Percentiles rank a stretch among this genome's conserved stretches.
phyloP scores from a whole-genome alignment of 139 green algal species.

The Coelastrella sp. region DNA sequence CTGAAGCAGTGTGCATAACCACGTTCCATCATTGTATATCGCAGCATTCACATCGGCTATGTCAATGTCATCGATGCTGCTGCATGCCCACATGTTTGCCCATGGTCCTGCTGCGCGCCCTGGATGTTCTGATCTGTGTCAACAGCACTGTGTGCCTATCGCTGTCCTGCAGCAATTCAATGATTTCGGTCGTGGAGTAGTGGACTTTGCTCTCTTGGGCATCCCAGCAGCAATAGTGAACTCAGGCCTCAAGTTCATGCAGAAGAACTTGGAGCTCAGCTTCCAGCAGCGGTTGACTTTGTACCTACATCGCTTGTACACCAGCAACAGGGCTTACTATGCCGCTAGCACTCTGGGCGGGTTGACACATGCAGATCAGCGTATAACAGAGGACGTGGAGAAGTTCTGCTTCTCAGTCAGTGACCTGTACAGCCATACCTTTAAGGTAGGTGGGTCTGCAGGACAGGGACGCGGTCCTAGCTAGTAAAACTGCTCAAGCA shows the following conservation, averaged over 20 bases:
- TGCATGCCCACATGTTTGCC: too few species aligned
- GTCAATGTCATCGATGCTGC: too few species aligned
- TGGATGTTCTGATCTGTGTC: not conserved
- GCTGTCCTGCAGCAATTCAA: slow-evolving; percentile 60
- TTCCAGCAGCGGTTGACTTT: slow-evolving; percentile 78
- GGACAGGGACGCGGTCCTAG: too few species aligned
- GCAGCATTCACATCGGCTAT: too few species aligned
- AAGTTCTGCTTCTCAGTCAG: slow-evolving; percentile 88
- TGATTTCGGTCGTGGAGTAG: slow-evolving; percentile 64
- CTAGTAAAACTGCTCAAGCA: too few species aligned
- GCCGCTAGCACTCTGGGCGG: slow-evolving; percentile 87
- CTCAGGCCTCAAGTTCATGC: slow-evolving; percentile 93
- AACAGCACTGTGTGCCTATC: not conserved
- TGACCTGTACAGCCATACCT: slow-evolving; percentile 95
- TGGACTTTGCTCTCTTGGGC: slow-evolving; percentile 77
- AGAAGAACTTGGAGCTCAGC: slow-evolving; percentile 87
- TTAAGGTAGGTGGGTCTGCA: slow-evolving; percentile 74
- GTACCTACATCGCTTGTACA: slow-evolving; percentile 91
- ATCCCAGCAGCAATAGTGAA: slow-evolving; percentile 92
- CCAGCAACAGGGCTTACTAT: slow-evolving; percentile 93
- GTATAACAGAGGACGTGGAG: slow-evolving; percentile 96
- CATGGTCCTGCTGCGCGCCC: too few species aligned
- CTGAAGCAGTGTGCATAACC: too few species aligned
- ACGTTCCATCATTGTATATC: too few species aligned
- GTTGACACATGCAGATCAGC: slow-evolving; percentile 93